Base-by-base conservation (phyloP, 768 basidiomycete genomes). In the Boletus reticulatus region DNA sequence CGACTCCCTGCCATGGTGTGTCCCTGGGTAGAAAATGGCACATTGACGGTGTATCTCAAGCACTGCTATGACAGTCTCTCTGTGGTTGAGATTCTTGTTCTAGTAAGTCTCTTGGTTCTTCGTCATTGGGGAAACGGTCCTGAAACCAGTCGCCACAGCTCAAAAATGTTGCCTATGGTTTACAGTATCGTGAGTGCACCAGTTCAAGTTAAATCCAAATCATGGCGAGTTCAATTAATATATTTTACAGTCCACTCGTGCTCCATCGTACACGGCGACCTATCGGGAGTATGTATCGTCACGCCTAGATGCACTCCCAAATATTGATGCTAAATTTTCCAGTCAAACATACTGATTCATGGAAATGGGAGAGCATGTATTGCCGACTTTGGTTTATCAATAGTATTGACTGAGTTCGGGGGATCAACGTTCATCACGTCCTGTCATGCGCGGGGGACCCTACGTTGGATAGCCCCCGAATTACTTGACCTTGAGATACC, bases 301-400 rank as follows among this genome's bases (percentile, higher is more conserved):
- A 24, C 12, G 12, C 7, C 16, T 32, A 6, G 6, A 9, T 29
- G 24, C 17, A 20, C 13, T 34, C 13, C 14, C n/a, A n/a, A n/a
- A n/a, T n/a, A 9, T 19, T 52, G 11, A 31, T 22, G 20, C 4
- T 11, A n/a, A 16, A 46, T 8, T 17, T 4, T 34, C 24, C n/a
- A 78, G 77, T 74, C 73, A 32, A 80, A 80, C 53, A 71, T 80
- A 19, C 72, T 80, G 14, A 69, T 79, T 16, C 71, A 71, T 6
- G 65, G 64, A 11, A 52, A 63, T 3, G 67, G 70, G 4, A 29
- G 29, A 29, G 29, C 29, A 9, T 29, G 29, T 9, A 29, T 29
- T 29, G 24, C 24, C 24, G 24, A 24, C 24, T 24, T 24, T 24
- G 24, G 24, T 24, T 6, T 24, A 24, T 24, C 24, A 6, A 24